Base-by-base conservation (phyloP, 345 rosid species). In the Rhodamnia rubescens region DNA sequence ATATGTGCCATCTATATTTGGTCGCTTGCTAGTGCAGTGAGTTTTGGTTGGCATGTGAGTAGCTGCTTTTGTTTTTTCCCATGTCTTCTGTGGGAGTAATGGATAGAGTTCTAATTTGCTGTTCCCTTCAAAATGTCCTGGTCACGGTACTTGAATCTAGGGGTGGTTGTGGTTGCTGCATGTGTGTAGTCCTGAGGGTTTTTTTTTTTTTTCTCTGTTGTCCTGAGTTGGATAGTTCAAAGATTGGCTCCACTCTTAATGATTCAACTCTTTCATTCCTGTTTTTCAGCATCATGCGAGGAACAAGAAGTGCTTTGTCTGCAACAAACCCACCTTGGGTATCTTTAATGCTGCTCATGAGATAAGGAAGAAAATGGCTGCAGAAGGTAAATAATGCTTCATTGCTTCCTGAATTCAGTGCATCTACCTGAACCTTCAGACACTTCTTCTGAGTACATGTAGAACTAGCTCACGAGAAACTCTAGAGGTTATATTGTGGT, bases 281-380 rank as follows among this genome's bases (percentile, higher is more conserved):
- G 24, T 84, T 85, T 42, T n/a, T 24, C 98, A 94, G 96, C 98
- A 95, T 89, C 99, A 94, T 88, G 86, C 92, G 7, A 96, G 90
- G 91, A 95, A 92, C 93, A 95, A 96, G 94, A 95, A 96, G 90
- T 96, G 99, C 85, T 96, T 92, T 82, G 96, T 94, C 13, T 95
- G 99, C 93, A 93, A 95, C 89, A 89, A 93, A 83, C 98, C 98
- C n/a, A 95, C 99, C 2, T 83, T 92, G 84, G 98, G 98, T 52
- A 93, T 93, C 82, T 95, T 96, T 86, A 96, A 95, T 86, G 85
- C 96, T 59, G 96, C 99, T 59, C 94, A 90, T 26, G 98, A 96
- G 90, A 94, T 96, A 42, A 92, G 91, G 80, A 92, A 90, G 88
- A 91, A 49, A 89, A 89, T 92, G 86, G 92, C 92, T 29, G 92